These are phyloP conservation scores for Phaeosphaeria sp. DNA, from an alignment of 2,329 filamentous ascomycete species.

Conservation along the genomic window DNA sequence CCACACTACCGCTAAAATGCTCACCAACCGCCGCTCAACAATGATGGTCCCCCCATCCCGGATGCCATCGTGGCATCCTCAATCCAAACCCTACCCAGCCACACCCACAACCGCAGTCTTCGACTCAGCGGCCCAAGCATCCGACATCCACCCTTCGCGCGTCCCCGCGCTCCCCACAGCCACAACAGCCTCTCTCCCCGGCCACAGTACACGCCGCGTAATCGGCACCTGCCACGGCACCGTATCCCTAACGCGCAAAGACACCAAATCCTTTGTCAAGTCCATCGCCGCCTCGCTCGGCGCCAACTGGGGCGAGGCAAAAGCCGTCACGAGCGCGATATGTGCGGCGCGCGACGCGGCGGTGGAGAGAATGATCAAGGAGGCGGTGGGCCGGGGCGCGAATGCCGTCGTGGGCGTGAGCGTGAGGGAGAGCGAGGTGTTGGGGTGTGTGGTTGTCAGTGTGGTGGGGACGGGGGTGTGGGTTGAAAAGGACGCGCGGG, in stretches of 20 bases:
- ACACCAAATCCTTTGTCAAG: conserved; percentile 44
- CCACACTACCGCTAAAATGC: conserved; percentile 24
- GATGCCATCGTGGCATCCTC: conserved; percentile 33
- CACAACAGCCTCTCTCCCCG: conserved; percentile 35
- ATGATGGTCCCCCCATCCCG: conserved; percentile 39
- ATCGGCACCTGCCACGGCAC: conserved; percentile 42
- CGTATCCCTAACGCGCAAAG: conserved; percentile 41
- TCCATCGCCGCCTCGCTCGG: conserved; percentile 23
- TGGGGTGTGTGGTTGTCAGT: conserved; percentile 43
- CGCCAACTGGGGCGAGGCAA: conserved; percentile 39
- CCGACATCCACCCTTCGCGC: conserved; percentile 32
- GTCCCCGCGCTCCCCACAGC: conserved; percentile 37
- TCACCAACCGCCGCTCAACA: conserved; percentile 46
- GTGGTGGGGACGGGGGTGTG: conserved; percentile 42
- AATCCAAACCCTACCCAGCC: conserved; percentile 21
- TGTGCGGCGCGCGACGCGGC: conserved; percentile 44
- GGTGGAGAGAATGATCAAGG: conserved; percentile 42
- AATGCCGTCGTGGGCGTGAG: conserved; percentile 42
- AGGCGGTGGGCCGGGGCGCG: conserved; percentile 39
- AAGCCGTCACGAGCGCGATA: conserved; percentile 37
- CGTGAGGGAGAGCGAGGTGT: conserved; percentile 40
- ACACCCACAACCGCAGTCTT: conserved; percentile 14
- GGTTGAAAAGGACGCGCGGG: conserved; percentile 26
- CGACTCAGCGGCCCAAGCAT: conserved; percentile 14
- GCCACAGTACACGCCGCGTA: conserved; percentile 32